These are phyloP conservation scores for Zymoseptoria brevis DNA, from an alignment of 2,329 filamentous ascomycete genomes.

Conservation along the genomic window DNA sequence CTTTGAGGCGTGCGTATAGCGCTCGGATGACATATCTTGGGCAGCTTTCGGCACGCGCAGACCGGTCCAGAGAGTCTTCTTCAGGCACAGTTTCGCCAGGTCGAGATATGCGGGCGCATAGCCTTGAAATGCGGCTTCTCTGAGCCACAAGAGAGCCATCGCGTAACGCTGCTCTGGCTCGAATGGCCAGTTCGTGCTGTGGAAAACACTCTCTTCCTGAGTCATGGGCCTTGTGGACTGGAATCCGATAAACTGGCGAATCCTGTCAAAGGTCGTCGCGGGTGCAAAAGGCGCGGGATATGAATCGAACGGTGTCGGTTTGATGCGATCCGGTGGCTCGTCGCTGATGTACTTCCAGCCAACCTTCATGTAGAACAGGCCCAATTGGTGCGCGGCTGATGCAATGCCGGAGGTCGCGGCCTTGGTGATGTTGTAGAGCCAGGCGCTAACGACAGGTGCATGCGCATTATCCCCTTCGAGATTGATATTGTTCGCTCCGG, in stretches of 20 bases:
- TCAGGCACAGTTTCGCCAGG: conserved; percentile 18
- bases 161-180: conserved; percentile 17
- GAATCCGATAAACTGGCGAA: conserved; percentile 4
- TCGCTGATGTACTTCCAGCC: conserved; percentile 29
- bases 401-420: conserved; percentile 36
- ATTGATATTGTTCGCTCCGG: conserved; percentile 13
- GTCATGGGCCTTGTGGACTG: neutral
- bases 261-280: neutral
- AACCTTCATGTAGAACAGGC: conserved; percentile 31
- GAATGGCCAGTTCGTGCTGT: conserved; percentile 22
- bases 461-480: neutral
- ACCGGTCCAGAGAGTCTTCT: conserved; percentile 18
- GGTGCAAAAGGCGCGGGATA: conserved; percentile 14
- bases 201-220: conserved; percentile 18
- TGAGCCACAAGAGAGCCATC: conserved; percentile 25
- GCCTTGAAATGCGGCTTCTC: conserved; percentile 7
- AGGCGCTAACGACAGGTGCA: conserved; percentile 18
- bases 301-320: conserved; percentile 28
- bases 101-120: conserved; percentile 26
- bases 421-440: conserved; percentile 40
- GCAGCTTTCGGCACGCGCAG: conserved; percentile 20
- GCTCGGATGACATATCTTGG: conserved; percentile 13
- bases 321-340: conserved; percentile 26
- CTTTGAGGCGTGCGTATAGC: conserved; percentile 22
- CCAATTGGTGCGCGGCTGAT: conserved; percentile 33